Conservation (phyloP, 495 filamentous ascomycete genomes). For the Astrothelium subdiscretum region DNA sequence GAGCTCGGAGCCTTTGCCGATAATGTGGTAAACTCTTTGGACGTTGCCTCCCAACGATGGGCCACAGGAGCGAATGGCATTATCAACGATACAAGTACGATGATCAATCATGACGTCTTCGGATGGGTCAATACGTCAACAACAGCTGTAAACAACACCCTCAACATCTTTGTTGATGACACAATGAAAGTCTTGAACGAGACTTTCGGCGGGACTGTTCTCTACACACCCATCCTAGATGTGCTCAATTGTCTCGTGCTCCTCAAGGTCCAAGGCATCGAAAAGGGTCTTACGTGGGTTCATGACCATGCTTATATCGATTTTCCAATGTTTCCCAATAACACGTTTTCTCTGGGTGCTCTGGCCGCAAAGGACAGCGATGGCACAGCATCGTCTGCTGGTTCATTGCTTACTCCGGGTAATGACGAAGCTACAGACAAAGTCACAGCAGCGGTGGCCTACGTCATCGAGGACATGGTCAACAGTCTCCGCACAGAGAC, state of each 20-base stretch:
- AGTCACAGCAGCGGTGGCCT: conserved; percentile 60
- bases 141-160: conserved; percentile 66
- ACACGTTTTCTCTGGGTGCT: conserved; percentile 78
- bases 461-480: conserved; percentile 51
- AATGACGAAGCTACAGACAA: conserved; percentile 59
- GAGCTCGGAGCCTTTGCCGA: conserved; percentile 76
- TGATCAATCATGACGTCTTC: conserved; percentile 75
- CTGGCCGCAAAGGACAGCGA: conserved; percentile 45
- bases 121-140: conserved; percentile 84
- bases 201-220: conserved; percentile 70
- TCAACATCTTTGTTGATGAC: conserved; percentile 67
- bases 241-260: conserved; percentile 39
- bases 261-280: conserved; percentile 41
- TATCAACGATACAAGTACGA: conserved; percentile 51
- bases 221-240: conserved; percentile 59
- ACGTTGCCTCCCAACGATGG: conserved; percentile 67
- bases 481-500: conserved; percentile 59
- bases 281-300: conserved; percentile 84
- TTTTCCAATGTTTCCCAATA: conserved; percentile 64
- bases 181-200: conserved; percentile 58
- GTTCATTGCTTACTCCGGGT: conserved; percentile 65
- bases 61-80: conserved; percentile 61
- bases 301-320: conserved; percentile 70
- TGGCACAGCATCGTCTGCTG: conserved; percentile 37
- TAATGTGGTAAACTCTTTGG: conserved; percentile 59